Evolutionary conservation across 2,329 filamentous ascomycete genomes (phyloP), one percentile per base, ranked within the genome.

Genomic region (Colletotrichum coccodes): DNA sequence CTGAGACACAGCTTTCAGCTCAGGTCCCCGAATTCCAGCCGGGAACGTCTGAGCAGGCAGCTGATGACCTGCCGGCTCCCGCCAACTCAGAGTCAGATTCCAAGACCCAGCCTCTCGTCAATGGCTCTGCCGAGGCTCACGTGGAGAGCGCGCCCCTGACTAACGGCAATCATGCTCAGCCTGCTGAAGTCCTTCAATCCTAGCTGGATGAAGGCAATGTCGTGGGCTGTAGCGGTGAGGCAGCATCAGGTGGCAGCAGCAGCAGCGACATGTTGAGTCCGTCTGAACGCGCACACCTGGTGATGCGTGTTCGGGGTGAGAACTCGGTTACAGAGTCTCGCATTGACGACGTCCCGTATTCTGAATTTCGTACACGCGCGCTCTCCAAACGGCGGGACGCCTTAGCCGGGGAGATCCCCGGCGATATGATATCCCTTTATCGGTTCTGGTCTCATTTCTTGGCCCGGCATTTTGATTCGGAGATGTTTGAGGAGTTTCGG

Each of bases 401-500:
- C 38, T 70, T 76, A 30, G 38, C 73, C 21, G 77, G 79, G 53
- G 78, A 84, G 64, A 79, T 77, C 44, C 85, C 87, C 56, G 81
- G 84, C 69, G 86, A 90, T 74, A 90, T 92, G 85, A 86, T 89
- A 75, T 85, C 89, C 67, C 85, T 93, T 34, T 94, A 94, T 81
- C 86, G 90, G 71, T 93, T 93, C 81, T 94, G 92, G 91, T 89
- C 89, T 23, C 88, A 91, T 77, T 93, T 92, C 76, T 84, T 94
- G 71, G 86, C 90, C 71, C 86, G 89, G 74, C 91, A 92, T 80
- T 94, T 94, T 86, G 92, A 94, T 78, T 84, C 86, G 67, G 84
- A 83, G 76, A 92, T 95, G 89, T 94, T 94, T 81, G 83, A 88
- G 76, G 92, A 94, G 78, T 94, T 94, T 81, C 88, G 89, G 71